Conservation (phyloP, 352 stramenopile species). For the Phytopythium boreale region DNA sequence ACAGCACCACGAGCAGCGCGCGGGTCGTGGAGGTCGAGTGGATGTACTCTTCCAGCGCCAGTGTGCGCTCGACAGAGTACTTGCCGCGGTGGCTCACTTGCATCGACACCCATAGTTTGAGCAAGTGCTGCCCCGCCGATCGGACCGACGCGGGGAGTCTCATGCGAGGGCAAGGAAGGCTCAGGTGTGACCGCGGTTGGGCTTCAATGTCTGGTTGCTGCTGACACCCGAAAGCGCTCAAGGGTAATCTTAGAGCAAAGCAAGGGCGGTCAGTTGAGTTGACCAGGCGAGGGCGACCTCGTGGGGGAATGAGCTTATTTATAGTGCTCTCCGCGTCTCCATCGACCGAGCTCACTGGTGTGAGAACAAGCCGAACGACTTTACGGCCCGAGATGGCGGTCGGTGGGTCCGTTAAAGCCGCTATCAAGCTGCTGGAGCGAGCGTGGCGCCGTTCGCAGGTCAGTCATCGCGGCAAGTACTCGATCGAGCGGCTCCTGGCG, state of each 20-base stretch:
- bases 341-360: too few relatives aligned
- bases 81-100: constrained; percentile 18
- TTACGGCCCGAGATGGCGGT: neutral
- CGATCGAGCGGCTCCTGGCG: constrained; percentile 16
- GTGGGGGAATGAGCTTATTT: too few relatives aligned
- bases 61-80: constrained; percentile 32
- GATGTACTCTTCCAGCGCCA: constrained; percentile 25
- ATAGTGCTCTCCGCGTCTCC: too few relatives aligned
- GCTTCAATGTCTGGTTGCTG: too few relatives aligned
- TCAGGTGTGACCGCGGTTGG: too few relatives aligned
- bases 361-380: too few relatives aligned
- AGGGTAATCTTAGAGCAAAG: too few relatives aligned
- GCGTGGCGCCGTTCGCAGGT: constrained; percentile 17
- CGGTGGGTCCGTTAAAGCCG: neutral
- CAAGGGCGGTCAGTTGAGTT: too few relatives aligned
- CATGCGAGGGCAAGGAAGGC: too few relatives aligned
- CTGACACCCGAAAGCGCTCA: too few relatives aligned
- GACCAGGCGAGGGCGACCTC: too few relatives aligned
- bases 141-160: too few relatives aligned
- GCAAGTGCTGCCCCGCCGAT: neutral
- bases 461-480: constrained; percentile 21
- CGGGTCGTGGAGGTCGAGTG: constrained; percentile 6
- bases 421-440: neutral
- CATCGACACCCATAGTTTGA: neutral
- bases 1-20: neutral